Percentiles rank a stretch among this genome's conserved stretches.
These are phyloP conservation scores for Rhizopus delemar DNA, from an alignment of 371 early-diverging fungal species.

Conservation along the genomic window DNA sequence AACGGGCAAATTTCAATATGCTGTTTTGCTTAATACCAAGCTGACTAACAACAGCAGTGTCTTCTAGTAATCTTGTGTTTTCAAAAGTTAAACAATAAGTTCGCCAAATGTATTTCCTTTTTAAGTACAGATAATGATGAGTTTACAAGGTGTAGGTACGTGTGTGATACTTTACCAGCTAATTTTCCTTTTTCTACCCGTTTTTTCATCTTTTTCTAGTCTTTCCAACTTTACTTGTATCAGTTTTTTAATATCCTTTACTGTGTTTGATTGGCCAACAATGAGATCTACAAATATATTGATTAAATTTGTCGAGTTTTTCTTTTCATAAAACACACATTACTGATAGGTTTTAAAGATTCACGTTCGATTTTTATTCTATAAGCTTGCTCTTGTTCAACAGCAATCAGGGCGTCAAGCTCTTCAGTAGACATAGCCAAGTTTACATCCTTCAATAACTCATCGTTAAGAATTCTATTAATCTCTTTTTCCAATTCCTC, in stretches of 20 bases:
- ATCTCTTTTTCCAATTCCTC: conserved; percentile 26
- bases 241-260: conserved; percentile 37
- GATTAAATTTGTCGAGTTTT: not conserved
- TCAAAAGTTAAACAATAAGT: conserved; percentile 33
- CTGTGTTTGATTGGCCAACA: conserved; percentile 37
- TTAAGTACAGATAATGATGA: not conserved
- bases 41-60: conserved; percentile 37
- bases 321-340: not conserved
- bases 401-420: conserved; percentile 35
- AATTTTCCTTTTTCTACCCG: conserved; percentile 10
- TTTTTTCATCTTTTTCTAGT: conserved; percentile 14
- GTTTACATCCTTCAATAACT: conserved; percentile 27
- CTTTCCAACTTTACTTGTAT: conserved; percentile 23
- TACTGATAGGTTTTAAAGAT: conserved; percentile 36
- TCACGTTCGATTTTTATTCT: conserved; percentile 33
- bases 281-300: conserved; percentile 23
- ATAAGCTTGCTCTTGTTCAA: conserved; percentile 45
- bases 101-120: conserved; percentile 48
- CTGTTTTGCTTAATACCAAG: conserved; percentile 41
- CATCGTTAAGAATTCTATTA: conserved; percentile 25
- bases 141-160: not conserved
- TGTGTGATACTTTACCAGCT: conserved; percentile 26
- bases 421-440: conserved; percentile 24
- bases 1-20: conserved; percentile 29
- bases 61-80: conserved; percentile 26